Evolutionary conservation across 257 asterid species (phyloP), one percentile per base, ranked within the genome.

Genomic region (Solanum rostratum): DNA sequence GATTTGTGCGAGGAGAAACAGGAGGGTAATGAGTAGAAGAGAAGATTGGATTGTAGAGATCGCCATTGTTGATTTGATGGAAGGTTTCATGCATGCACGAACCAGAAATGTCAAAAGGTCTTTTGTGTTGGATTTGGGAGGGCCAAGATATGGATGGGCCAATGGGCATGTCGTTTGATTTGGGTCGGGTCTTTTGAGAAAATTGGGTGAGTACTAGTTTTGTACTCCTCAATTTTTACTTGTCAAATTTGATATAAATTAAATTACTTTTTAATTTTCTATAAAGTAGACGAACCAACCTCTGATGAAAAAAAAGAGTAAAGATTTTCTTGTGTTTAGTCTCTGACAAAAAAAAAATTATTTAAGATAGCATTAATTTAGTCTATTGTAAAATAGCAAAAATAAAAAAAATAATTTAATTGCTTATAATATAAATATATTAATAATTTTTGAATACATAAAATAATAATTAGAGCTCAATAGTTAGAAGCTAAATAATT

Each of bases 41-140:
- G 50, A 53, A 55, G 19, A 54, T 24, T 85, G 87, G 66, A 79
- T 10, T 84, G 85, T 80, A 52, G 90, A 82, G 88, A 83, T 70
- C 74, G 90, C 91, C 98, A 94, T 94, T 79, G 86, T 65, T 54
- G 55, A n/a, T n/a, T 7, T 30, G 55, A 52, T 9, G n/a, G 43
- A 24, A 60, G 62, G 29, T 57, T 39, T 39, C 60, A 80, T 80
- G 76, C 82, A 85, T 80, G 86, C 84, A 83, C 39, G 71, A 76
- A 52, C 30, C 37, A 10, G 46, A 53, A 14, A 37, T 41, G 29
- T 0, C 1, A 50, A 45, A 33, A 73, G 4, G 7, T 73, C 16
- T 2, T 29, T 41, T n/a, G 49, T 27, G 49, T 45, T 24, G 49
- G 24, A 19, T 19, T 19, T 41, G 45, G 3, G 46, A 5, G 80